Percentiles rank a stretch among this genome's conserved stretches.
Evolutionary conservation across 1,284 basidiomycete species (phyloP).

Genomic region (Mycosarcoma mackinlayi): DNA sequence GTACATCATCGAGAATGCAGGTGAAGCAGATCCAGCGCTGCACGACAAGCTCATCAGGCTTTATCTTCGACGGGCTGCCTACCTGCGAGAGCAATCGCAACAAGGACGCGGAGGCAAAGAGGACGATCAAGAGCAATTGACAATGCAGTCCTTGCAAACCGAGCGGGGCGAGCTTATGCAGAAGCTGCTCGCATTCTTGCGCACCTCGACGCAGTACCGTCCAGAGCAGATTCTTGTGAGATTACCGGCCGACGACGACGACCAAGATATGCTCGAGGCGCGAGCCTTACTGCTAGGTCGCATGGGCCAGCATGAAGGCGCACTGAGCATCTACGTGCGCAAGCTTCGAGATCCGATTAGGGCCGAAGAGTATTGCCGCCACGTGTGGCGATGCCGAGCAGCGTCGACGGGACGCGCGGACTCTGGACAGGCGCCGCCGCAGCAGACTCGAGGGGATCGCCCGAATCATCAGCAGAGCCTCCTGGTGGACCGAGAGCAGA

Average conservation of each 20-base stretch:
- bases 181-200: slow-evolving; percentile 82
- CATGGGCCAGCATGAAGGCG: slow-evolving; percentile 89
- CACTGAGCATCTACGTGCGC: slow-evolving; percentile 91
- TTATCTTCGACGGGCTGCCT: slow-evolving; percentile 76
- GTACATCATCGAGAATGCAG: slow-evolving; percentile 80
- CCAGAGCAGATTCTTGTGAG: slow-evolving; percentile 82
- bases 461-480: slow-evolving; percentile 42
- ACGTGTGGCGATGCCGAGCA: slow-evolving; percentile 42
- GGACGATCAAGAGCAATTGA: neutral
- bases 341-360: slow-evolving; percentile 81
- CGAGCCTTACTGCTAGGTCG: slow-evolving; percentile 89
- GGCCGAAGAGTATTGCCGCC: slow-evolving; percentile 77
- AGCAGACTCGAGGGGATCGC: slow-evolving; percentile 3
- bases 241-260: slow-evolving; percentile 78
- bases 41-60: slow-evolving; percentile 89
- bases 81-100: slow-evolving; percentile 52
- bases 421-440: neutral
- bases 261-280: slow-evolving; percentile 77
- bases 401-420: neutral
- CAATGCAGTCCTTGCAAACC: slow-evolving; percentile 1
- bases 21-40: slow-evolving; percentile 77
- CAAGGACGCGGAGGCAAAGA: neutral
- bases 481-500: slow-evolving; percentile 37
- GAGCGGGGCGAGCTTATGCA: slow-evolving; percentile 72
- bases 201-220: slow-evolving; percentile 78